These are phyloP conservation scores for Diaporthe amygdali DNA, from an alignment of 2,329 filamentous ascomycete genomes.

Conservation along the genomic window DNA sequence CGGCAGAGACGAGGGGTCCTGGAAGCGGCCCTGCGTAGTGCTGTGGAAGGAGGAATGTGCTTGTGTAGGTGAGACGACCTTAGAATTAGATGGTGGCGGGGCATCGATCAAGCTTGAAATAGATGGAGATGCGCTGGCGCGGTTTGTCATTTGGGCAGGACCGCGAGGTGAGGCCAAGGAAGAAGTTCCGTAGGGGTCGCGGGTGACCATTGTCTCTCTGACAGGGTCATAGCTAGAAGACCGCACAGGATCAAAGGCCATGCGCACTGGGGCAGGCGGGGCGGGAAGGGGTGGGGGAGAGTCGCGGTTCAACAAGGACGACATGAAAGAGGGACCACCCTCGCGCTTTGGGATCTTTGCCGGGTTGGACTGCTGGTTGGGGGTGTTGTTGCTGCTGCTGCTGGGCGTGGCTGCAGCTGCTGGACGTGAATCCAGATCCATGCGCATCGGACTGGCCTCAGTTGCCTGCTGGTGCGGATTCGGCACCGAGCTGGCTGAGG, in stretches of 20 bases:
- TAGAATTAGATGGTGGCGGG: constrained; percentile 55
- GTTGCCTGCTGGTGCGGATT: constrained; percentile 45
- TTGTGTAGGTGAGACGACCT: constrained; percentile 44
- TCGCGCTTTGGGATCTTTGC: constrained; percentile 58
- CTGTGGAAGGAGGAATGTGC: constrained; percentile 41
- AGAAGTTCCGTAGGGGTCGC: constrained; percentile 52
- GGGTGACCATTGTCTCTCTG: constrained; percentile 63
- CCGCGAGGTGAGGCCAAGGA: constrained; percentile 58
- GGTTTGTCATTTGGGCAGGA: constrained; percentile 56
- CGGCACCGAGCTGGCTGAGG: constrained; percentile 30
- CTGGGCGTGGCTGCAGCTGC: constrained; percentile 29
- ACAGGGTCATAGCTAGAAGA: constrained; percentile 73
- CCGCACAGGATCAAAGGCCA: constrained; percentile 89
- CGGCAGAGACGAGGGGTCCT: constrained; percentile 36
- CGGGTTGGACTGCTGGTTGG: constrained; percentile 41
- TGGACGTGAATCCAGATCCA: constrained; percentile 36
- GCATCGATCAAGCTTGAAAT: constrained; percentile 86
- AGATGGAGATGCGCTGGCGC: constrained; percentile 87
- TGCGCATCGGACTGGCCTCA: constrained; percentile 44
- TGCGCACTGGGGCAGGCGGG: constrained; percentile 70
- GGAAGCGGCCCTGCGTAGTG: constrained; percentile 34
- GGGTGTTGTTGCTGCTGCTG: constrained; percentile 22
- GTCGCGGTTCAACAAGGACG: constrained; percentile 61
- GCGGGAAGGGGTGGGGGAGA: constrained; percentile 48
- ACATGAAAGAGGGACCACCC: constrained; percentile 56